Evolutionary conservation across 2,329 filamentous ascomycete species (phyloP), one percentile per base, ranked within the genome.

Genomic region (Ceratocystis huliohia): DNA sequence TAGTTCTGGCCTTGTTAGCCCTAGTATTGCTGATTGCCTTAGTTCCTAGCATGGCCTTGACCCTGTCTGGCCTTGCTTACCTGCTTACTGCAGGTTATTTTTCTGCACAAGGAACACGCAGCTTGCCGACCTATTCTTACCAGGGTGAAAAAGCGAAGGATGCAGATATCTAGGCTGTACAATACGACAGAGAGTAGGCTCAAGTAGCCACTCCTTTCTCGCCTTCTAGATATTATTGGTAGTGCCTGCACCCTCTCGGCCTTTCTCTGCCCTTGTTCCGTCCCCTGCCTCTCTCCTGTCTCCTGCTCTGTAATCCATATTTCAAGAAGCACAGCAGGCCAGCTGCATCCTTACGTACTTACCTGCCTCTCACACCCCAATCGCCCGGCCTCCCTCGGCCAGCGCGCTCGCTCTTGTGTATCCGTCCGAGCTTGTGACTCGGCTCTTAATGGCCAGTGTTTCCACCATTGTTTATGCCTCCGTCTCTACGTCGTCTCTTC

Each of bases 401-500:
- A 41, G 37, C 0, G 53, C 22, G 53, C 53, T 50, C 53, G 46
- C 17, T 50, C n/a, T 22, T 59, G 28, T 59, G 53, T 59, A 30
- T 59, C 53, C 53, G 53, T 59, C 53, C 33, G 28, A 59, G 53
- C 53, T 59, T 25, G 22, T 1, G 53, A 59, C 25, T 59, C 53
- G 53, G 53, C 53, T 33, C 28, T 17, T 7, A 10, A 17, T 59
- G 7, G 53, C 48, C 15, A 25, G 45, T 20, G 45, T 48, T 17
- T 25, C 20, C 20, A 0, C 8, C 48, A 13, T 15, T 28, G 3
- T 17, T 25, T 53, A 25, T 53, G 20, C 46, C n/a, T 13, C 37
- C 37, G 37, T 41, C 37, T 41, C 37, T 41, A 41, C 10, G 10
- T 41, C 37, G 37, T 0, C 37, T 41, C 37, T 41, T 41, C 37